Conservation (phyloP, 1,139 yeast species). For the Magnusiomyces suaveolens region DNA sequence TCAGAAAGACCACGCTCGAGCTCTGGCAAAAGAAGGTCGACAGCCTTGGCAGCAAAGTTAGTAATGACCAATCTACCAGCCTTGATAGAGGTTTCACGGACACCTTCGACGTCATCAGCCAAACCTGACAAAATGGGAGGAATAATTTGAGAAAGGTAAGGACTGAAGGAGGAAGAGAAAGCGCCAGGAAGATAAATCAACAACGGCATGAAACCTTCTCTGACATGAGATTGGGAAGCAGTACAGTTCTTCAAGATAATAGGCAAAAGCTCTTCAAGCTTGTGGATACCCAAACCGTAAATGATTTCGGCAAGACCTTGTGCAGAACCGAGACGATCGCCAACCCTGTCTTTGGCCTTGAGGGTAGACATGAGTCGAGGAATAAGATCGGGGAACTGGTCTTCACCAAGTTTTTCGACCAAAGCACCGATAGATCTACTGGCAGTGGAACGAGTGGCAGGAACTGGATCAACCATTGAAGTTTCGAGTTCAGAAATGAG, state of each 20-base stretch:
- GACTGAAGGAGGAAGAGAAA: slow-evolving; percentile 86
- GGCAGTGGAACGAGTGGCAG: slow-evolving; percentile 93
- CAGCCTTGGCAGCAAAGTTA: slow-evolving; percentile 87
- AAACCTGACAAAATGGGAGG: slow-evolving; percentile 86
- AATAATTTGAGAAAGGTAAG: slow-evolving; percentile 73
- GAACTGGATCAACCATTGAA: slow-evolving; percentile 98
- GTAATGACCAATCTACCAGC: slow-evolving; percentile 89
- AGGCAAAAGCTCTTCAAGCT: slow-evolving; percentile 84
- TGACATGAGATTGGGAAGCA: slow-evolving; percentile 55
- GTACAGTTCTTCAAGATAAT: slow-evolving; percentile 64
- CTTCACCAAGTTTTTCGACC: slow-evolving; percentile 94
- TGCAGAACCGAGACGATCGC: slow-evolving; percentile 94
- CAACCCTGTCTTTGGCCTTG: slow-evolving; percentile 70
- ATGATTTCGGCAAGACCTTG: slow-evolving; percentile 93
- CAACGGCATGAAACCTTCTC: slow-evolving; percentile 91
- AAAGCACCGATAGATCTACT: slow-evolving; percentile 94
- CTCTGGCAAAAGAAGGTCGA: slow-evolving; percentile 88
- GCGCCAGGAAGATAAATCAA: slow-evolving; percentile 86
- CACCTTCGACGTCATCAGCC: slow-evolving; percentile 80
- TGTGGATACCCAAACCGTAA: slow-evolving; percentile 78
- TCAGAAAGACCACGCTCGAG: slow-evolving; percentile 84
- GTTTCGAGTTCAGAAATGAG: slow-evolving; percentile 74
- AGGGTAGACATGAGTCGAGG: slow-evolving; percentile 69
- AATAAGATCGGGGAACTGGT: slow-evolving; percentile 84
- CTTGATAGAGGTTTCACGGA: slow-evolving; percentile 82